Base-by-base conservation (phyloP, 106 monocot genomes). In the Triglochin maritima region DNA sequence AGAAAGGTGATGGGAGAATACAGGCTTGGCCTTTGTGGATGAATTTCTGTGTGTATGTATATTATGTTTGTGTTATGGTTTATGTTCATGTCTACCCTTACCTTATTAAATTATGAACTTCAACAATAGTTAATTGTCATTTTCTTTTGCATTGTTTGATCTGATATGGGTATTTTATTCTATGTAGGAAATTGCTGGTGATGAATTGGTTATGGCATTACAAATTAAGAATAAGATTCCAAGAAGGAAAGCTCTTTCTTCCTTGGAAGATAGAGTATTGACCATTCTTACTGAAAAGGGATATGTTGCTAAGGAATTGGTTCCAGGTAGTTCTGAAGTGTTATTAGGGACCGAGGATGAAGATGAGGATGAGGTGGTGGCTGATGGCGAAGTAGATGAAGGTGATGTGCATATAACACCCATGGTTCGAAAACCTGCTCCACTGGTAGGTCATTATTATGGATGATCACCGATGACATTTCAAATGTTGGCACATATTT, bases 361-460 rank as follows among this genome's bases (percentile, higher is more conserved):
- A 57, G 94, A 94, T 71, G 94, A 94, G 59, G 95, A 95, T 63
- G 93, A 89, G 63, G 95, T 84, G 71, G 85, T 80, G 57, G 64
- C 90, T 58, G 95, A 96, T 86, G 95, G 95, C 76, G 87, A 87
- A 80, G 83, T 96, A 15, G 95, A 96, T 81, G 90, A 96, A 83
- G 95, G 95, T 47, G 95, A 96, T 80, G 78, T 96, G 77, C 95
- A 96, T 71, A 96, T 96, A 66, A 90, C 88, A 76, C 95, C 95
- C 16, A 43, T 80, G 61, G 52, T 72, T 59, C 71, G 86, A 46
- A 88, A 86, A 75, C 73, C 77, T n/a, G 46, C 68, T 44, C 89
- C 83, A 46, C 63, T 80, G 84, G 93, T 93, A 9, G 83, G 74
- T 8, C 11, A 52, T 52, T 50, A 0, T 66, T 10, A 16, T 62